These are phyloP conservation scores for Fagopyrum tataricum DNA, from an alignment of 148 eudicot species.

Conservation along the genomic window DNA sequence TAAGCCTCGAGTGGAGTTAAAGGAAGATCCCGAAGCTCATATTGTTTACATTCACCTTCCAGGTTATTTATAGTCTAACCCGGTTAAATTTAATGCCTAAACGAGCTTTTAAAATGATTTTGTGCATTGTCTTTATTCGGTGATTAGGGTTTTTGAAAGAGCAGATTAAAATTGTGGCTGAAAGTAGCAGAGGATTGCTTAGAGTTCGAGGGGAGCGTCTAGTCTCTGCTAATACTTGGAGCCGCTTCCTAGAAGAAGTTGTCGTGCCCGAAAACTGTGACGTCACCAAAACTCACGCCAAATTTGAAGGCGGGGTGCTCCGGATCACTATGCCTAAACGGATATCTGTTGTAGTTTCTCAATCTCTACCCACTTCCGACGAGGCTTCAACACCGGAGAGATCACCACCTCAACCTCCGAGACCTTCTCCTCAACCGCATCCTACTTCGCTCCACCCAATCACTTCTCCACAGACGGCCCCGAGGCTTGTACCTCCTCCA, in stretches of 20 bases:
- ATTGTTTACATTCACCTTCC: constrained; percentile 44
- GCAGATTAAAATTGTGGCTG: constrained; percentile 48
- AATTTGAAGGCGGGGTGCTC: constrained; percentile 41
- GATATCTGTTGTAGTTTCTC: neutral
- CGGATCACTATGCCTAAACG: constrained; percentile 45
- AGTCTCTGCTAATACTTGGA: constrained; percentile 35
- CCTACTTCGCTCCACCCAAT: too few relatives aligned
- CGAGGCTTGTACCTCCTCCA: neutral
- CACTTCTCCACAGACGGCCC: too few relatives aligned
- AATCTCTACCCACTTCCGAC: neutral
- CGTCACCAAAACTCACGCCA: constrained; percentile 45
- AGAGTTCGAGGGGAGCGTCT: constrained; percentile 55
- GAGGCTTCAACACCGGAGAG: constrained; percentile 2
- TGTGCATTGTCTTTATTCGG: neutral
- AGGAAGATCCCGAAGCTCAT: constrained; percentile 37
- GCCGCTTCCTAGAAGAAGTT: constrained; percentile 48
- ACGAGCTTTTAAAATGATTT: neutral
- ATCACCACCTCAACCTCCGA: neutral
- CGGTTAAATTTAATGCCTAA: neutral
- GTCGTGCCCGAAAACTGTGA: constrained; percentile 39
- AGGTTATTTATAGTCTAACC: too few relatives aligned
- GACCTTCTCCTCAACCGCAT: neutral
- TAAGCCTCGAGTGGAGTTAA: constrained; percentile 44
- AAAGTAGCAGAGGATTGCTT: constrained; percentile 27
- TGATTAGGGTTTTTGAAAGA: constrained; percentile 51